These are phyloP conservation scores for Claviceps maximensis DNA, from an alignment of 2,329 filamentous ascomycete species.

Conservation along the genomic window DNA sequence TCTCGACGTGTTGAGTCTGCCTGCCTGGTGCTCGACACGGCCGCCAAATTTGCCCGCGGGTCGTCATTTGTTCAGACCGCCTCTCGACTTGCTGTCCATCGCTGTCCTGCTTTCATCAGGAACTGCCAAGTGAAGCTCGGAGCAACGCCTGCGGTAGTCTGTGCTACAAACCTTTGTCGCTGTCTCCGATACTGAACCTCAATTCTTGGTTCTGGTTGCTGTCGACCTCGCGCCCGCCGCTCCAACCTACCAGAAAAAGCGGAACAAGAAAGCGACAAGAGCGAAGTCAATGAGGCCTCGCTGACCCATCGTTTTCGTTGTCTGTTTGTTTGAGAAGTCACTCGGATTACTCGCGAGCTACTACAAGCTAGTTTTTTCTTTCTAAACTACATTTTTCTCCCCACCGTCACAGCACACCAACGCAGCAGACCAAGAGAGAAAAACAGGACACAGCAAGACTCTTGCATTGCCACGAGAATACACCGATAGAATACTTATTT, in stretches of 20 bases:
- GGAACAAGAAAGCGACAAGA: slow-evolving; percentile 2
- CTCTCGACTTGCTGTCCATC: neutral
- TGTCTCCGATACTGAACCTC: neutral
- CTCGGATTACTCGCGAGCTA: neutral
- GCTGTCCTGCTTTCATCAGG: neutral
- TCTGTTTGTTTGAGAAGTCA: neutral
- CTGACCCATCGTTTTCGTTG: neutral
- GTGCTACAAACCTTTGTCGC: neutral
- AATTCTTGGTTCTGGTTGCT: neutral
- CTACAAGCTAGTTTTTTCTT: neutral
- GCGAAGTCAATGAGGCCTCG: neutral
- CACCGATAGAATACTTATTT: neutral
- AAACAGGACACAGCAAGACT: neutral
- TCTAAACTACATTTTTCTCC: neutral
- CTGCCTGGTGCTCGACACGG: neutral
- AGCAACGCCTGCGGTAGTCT: neutral
- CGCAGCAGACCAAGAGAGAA: neutral
- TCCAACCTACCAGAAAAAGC: neutral
- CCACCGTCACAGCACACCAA: neutral
- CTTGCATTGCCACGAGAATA: slow-evolving; percentile 1
- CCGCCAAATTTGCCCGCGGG: neutral
- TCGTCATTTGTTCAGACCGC: slow-evolving; percentile 3
- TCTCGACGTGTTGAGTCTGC: neutral
- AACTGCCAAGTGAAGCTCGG: slow-evolving; percentile 1
- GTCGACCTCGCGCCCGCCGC: neutral